Evolutionary conservation across 169 alveolate species (phyloP).

Genomic region (Cryptosporidium ubiquitum): DNA sequence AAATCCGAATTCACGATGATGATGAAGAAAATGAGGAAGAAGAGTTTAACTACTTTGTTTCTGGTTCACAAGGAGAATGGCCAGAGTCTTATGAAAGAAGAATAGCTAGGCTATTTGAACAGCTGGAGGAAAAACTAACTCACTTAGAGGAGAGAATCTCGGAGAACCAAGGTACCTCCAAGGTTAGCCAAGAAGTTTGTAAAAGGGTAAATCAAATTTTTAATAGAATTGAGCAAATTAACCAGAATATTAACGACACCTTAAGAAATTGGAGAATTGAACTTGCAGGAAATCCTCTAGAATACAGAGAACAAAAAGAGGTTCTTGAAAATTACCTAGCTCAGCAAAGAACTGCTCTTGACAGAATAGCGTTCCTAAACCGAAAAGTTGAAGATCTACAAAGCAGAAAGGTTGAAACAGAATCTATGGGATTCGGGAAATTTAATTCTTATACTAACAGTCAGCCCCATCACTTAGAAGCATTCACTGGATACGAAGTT

Average conservation of each 20-base stretch:
- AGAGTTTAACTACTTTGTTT: background rate
- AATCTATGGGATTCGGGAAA: background rate
- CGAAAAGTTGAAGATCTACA: slow-evolving; percentile 15
- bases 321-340: slow-evolving; percentile 5
- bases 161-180: background rate
- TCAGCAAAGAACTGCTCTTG: background rate
- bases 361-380: background rate
- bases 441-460: background rate
- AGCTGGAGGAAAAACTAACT: background rate
- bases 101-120: slow-evolving; percentile 3
- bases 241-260: background rate
- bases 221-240: slow-evolving; percentile 7
- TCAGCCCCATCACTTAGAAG: background rate
- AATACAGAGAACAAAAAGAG: background rate
- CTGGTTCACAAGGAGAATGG: background rate
- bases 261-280: slow-evolving; percentile 54
- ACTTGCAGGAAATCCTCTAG: slow-evolving; percentile 45
- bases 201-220: background rate
- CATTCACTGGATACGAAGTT: background rate
- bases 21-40: slow-evolving; percentile 22
- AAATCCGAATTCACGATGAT: background rate
- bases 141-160: background rate
- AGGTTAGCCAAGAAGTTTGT: background rate
- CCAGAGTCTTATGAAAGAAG: background rate
- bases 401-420: background rate